Evolutionary conservation across 129 eudicot genomes (phyloP), one percentile per base, ranked within the genome.

Genomic region (Lactuca saligna): DNA sequence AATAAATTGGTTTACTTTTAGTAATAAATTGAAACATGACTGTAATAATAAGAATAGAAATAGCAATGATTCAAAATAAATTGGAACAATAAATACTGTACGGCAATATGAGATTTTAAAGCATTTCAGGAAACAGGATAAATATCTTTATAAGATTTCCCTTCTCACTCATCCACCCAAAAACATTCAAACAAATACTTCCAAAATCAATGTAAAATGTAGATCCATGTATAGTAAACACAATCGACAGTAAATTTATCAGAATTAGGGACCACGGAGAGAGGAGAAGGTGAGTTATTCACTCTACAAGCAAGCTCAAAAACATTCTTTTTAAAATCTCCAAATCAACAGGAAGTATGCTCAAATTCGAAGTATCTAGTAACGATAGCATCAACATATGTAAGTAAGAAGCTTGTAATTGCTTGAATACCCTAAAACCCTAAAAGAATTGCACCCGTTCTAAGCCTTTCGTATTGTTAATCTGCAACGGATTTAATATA

Each of bases 221-320:
- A 20, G 66, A 61, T 76, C 71, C 63, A 42, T 0, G 35, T 37
- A 51, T 17, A 61, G n/a, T 37, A 61, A 38, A 57, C 13, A 57
- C 0, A 1, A 17, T 42, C 32, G 39, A 61, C 29, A 69, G 31
- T 11, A 31, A 11, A 51, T 37, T 54, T 20, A 33, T 54, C 34
- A 33, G 17, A 68, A 54, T 61, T 41, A 41, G 54, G 62, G 25
- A 68, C 64, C 56, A 69, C 57, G 42, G 10, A 13, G 39, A 12
- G 73, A 39, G 54, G 48, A 10, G 64, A 15, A 55, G 54, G 61
- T 68, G 62, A 68, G 62, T 41, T 38, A 34, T 74, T 65, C 70
- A 62, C 17, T 11, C 46, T 57, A 66, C 68, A 75, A 75, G 35
- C 56, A 58, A 66, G 56, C 62, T 58, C 63, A 58, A 68, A 75